Evolutionary conservation across 164 flowering plant genomes (phyloP).

Genomic region (Vitis labrusca): DNA sequence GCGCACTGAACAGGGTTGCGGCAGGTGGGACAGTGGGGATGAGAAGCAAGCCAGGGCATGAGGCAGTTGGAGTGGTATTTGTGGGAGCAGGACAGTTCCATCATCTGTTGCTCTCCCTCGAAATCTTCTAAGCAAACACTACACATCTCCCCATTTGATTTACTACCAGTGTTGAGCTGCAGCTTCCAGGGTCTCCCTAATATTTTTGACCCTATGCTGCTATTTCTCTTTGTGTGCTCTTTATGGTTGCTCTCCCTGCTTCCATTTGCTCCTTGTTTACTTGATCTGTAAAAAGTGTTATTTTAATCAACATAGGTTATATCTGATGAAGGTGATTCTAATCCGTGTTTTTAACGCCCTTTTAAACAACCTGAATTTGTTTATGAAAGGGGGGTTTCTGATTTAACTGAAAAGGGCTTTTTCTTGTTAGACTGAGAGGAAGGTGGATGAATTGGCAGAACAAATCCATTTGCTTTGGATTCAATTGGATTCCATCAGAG

Average conservation of each 20-base stretch:
- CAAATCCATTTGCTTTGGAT: no score
- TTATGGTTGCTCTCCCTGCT: neutral
- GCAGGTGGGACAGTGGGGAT: conserved; percentile 37
- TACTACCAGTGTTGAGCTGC: conserved; percentile 5
- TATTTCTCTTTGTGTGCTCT: neutral
- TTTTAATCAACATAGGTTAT: no score
- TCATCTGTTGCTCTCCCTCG: conserved; percentile 12
- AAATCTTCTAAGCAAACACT: conserved; percentile 34
- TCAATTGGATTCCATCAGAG: no score
- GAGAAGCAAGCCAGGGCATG: conserved; percentile 33
- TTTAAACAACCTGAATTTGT: no score
- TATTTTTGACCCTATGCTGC: neutral
- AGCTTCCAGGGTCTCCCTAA: neutral
- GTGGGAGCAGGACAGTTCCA: conserved; percentile 30
- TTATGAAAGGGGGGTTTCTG: no score
- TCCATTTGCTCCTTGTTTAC: neutral
- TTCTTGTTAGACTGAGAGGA: no score
- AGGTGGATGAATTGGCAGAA: no score
- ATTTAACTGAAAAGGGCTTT: no score
- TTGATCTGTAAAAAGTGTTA: conserved; percentile 6
- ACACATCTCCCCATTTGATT: conserved; percentile 24
- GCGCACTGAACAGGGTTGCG: conserved; percentile 14
- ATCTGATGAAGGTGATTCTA: no score
- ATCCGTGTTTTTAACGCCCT: no score
- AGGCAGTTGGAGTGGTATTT: conserved; percentile 32